Evolutionary conservation across 1,284 basidiomycete species (phyloP).

Genomic region (Microbotryum saponariae): DNA sequence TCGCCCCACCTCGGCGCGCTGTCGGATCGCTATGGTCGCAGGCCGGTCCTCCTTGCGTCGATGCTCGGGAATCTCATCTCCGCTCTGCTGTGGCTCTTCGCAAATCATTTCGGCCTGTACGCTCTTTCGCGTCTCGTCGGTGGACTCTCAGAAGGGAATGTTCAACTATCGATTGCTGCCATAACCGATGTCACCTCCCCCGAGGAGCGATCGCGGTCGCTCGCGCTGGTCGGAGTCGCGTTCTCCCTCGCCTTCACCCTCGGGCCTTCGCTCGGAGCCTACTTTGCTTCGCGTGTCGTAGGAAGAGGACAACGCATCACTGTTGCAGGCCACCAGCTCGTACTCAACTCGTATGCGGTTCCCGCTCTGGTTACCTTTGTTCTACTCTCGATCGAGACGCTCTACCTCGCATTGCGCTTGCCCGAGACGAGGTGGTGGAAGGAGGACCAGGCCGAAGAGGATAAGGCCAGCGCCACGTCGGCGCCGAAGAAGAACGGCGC

Average conservation of each 20-base stretch:
- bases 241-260: slow-evolving; percentile 78
- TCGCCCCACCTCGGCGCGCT: slow-evolving; percentile 67
- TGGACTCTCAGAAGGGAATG: slow-evolving; percentile 69
- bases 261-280: slow-evolving; percentile 55
- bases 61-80: slow-evolving; percentile 89
- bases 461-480: slow-evolving; percentile 5
- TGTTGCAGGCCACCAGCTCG: slow-evolving; percentile 48
- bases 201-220: slow-evolving; percentile 52
- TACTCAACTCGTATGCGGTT: slow-evolving; percentile 61
- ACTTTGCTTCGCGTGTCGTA: slow-evolving; percentile 42
- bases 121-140: slow-evolving; percentile 81
- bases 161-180: slow-evolving; percentile 57
- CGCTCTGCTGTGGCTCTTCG: slow-evolving; percentile 76
- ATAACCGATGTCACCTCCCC: slow-evolving; percentile 77
- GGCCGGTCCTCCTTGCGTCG: slow-evolving; percentile 64
- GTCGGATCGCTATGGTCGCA: slow-evolving; percentile 72
- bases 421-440: slow-evolving; percentile 39
- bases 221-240: slow-evolving; percentile 86
- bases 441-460: slow-evolving; percentile 21
- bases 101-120: slow-evolving; percentile 69
- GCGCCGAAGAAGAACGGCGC: slow-evolving; percentile 25
- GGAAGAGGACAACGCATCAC: slow-evolving; percentile 26
- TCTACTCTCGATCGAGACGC: slow-evolving; percentile 35
- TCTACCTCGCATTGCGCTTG: slow-evolving; percentile 23
- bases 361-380: slow-evolving; percentile 53